These are phyloP conservation scores for Malus asiatica DNA, from an alignment of 306 rosid genomes.

Conservation along the genomic window DNA sequence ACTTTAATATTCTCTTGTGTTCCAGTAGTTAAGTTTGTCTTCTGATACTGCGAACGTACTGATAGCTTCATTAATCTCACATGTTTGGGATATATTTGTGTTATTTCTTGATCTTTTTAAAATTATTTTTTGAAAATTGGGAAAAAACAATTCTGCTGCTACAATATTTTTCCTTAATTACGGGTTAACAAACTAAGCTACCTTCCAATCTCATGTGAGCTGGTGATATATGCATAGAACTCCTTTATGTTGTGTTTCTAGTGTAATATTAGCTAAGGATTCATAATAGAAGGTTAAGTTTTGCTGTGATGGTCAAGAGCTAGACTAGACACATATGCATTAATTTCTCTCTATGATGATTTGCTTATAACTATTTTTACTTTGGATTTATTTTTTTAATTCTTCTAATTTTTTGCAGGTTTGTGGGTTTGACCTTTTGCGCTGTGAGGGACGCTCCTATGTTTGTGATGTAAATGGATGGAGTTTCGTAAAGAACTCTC, in stretches of 20 bases:
- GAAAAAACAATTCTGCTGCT: neutral
- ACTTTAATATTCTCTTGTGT: neutral
- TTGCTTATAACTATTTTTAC: neutral
- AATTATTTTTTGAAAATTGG: neutral
- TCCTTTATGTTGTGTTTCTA: neutral
- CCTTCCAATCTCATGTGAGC: neutral
- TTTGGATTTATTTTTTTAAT: constrained; percentile 14
- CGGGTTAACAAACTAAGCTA: neutral
- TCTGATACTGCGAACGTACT: neutral
- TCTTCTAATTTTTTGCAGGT: constrained; percentile 52
- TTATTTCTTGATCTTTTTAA: neutral
- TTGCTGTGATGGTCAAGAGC: neutral
- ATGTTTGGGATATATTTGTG: neutral
- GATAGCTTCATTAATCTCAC: neutral
- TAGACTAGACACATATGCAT: neutral
- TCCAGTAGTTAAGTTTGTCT: neutral
- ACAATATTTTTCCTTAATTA: neutral
- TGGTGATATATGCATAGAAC: neutral
- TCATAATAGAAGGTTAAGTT: neutral
- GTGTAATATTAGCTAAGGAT: neutral
- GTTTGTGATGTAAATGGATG: constrained; percentile 99
- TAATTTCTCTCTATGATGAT: neutral
- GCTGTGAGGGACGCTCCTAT: constrained; percentile 90
- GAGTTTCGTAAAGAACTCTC: constrained; percentile 95
- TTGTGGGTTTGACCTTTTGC: constrained; percentile 95